Evolutionary conservation across 177 flowering plant genomes (phyloP).

Genomic region (Vitis hybrid): DNA sequence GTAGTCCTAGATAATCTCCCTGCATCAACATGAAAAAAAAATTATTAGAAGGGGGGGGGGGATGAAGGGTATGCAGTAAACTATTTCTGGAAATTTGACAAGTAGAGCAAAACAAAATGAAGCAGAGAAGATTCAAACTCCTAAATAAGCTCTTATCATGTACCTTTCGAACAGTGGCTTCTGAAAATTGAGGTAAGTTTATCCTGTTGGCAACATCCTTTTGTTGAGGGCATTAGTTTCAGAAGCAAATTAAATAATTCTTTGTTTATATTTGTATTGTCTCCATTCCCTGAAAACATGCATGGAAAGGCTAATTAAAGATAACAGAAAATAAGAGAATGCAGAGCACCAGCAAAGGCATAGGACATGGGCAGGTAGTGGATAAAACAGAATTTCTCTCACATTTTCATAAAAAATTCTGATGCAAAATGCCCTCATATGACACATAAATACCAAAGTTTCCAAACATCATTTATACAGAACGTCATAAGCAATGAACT

Average conservation of each 20-base stretch:
- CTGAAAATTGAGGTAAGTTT: constrained; percentile 70
- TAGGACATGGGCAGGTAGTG: too few relatives aligned
- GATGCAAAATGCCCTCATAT: too few relatives aligned
- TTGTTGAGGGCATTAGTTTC: constrained; percentile 12
- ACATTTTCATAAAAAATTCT: too few relatives aligned
- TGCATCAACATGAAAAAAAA: constrained; percentile 21
- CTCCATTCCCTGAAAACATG: constrained; percentile 65
- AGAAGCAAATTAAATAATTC: constrained; percentile 44
- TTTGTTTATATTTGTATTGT: constrained; percentile 55
- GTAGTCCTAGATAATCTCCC: constrained; percentile 14
- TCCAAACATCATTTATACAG: too few relatives aligned
- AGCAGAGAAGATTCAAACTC: not conserved
- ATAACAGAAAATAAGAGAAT: too few relatives aligned
- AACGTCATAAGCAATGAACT: too few relatives aligned
- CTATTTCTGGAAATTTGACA: not conserved
- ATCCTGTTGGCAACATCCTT: constrained; percentile 31
- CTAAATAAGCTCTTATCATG: not conserved
- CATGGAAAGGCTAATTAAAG: too few relatives aligned
- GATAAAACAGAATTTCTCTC: too few relatives aligned
- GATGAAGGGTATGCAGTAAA: not conserved
- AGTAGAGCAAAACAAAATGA: not conserved
- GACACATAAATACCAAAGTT: too few relatives aligned
- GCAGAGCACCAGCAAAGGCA: too few relatives aligned
- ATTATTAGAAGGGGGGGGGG: not conserved
- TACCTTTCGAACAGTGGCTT: constrained; percentile 79